A percentile compares a stretch with the other conserved stretches of the same genome.
phyloP scores from a whole-genome alignment of 176 grass and related monocot species.

The Zoysia japonica region DNA sequence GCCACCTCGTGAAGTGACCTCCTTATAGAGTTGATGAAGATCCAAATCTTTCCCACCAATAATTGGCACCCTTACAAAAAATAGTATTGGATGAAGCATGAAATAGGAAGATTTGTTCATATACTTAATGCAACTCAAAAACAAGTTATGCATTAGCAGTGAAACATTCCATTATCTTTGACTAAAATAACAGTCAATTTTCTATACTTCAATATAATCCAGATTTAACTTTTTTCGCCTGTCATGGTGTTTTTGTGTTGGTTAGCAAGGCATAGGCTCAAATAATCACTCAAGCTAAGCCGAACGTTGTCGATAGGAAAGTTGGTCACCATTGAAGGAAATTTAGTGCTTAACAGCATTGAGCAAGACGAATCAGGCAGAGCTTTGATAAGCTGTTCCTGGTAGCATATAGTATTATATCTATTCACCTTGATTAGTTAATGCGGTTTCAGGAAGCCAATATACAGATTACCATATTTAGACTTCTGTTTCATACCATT shows the following conservation, averaged over 20 bases:
- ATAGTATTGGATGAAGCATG: slow-evolving; percentile 7
- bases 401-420: not conserved
- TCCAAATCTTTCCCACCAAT: slow-evolving; percentile 95
- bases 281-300: not conserved
- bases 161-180: not conserved
- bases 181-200: not conserved
- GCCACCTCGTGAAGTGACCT: slow-evolving; percentile 90
- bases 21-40: slow-evolving; percentile 87
- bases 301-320: slow-evolving; percentile 21
- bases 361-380: not conserved
- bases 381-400: not conserved
- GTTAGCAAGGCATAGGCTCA: not conserved
- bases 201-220: not conserved
- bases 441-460: not conserved
- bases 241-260: not conserved
- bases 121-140: slow-evolving; percentile 19
- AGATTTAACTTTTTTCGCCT: not conserved
- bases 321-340: slow-evolving; percentile 5
- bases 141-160: slow-evolving; percentile 14
- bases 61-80: slow-evolving; percentile 74
- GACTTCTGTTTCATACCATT: not conserved
- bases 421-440: not conserved
- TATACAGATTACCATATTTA: not conserved
- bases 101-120: slow-evolving; percentile 15
- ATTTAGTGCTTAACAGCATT: not conserved